These are phyloP conservation scores for Magnusiomyces starmeri DNA, from an alignment of 1,139 yeast species.

Conservation along the genomic window DNA sequence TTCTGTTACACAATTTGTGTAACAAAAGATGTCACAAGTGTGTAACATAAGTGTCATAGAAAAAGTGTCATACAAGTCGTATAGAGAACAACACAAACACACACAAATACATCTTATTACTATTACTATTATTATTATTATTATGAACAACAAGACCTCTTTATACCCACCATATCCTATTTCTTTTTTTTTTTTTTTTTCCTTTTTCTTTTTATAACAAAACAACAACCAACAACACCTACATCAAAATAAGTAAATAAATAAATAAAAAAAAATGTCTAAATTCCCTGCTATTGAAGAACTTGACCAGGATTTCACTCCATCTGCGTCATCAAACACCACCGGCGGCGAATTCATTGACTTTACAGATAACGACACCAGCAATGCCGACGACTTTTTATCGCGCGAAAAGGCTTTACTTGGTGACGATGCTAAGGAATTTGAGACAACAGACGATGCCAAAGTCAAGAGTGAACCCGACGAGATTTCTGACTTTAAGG, in stretches of 20 bases:
- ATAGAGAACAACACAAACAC: too few relatives aligned
- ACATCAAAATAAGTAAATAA: too few relatives aligned
- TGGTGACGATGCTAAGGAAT: slow-evolving; percentile 65
- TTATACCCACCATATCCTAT: neutral
- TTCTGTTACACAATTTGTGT: too few relatives aligned
- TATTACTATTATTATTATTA: neutral
- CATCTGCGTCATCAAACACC: slow-evolving; percentile 15
- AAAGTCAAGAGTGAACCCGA: slow-evolving; percentile 48
- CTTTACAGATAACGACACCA: slow-evolving; percentile 30
- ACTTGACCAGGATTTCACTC: slow-evolving; percentile 27
- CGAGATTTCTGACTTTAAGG: slow-evolving; percentile 39
- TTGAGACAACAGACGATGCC: slow-evolving; percentile 60
- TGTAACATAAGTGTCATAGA: neutral
- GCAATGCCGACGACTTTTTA: slow-evolving; percentile 51
- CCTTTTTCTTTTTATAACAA: neutral
- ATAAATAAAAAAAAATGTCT: slow-evolving; percentile 47
- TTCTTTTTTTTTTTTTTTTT: neutral
- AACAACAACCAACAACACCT: neutral
- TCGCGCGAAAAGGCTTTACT: slow-evolving; percentile 77
- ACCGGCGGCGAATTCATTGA: slow-evolving; percentile 36
- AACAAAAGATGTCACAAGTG: neutral
- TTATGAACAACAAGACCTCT: neutral
- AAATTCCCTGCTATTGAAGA: slow-evolving; percentile 79
- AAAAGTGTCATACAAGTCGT: too few relatives aligned
- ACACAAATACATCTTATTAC: too few relatives aligned